Conservation (phyloP, 169 alveolate genomes). For the Plasmodium gallinaceum region DNA sequence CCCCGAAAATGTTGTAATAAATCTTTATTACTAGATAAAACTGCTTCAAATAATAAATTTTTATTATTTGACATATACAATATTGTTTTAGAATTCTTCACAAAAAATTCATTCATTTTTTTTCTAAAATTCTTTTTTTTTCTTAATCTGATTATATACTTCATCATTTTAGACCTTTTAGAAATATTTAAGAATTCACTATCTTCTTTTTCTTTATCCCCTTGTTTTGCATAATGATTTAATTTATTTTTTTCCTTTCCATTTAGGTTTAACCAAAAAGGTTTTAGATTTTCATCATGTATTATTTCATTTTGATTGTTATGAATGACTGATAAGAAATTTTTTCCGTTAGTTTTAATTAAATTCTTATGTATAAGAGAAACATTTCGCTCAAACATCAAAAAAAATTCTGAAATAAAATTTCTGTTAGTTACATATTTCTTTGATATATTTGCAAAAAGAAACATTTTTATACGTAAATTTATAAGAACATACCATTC, state of each 20-base stretch:
- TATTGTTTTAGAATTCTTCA: conserved; percentile 55
- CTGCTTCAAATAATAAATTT: conserved; percentile 44
- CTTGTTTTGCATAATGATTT: background rate
- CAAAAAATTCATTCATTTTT: conserved; percentile 73
- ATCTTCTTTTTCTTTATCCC: background rate
- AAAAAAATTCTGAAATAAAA: conserved; percentile 7
- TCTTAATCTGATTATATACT: conserved; percentile 67
- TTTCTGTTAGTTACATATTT: conserved; percentile 15
- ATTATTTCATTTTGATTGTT: background rate
- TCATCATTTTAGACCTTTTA: conserved; percentile 70
- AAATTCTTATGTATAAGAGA: background rate
- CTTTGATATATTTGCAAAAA: conserved; percentile 22
- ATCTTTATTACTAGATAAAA: conserved; percentile 34
- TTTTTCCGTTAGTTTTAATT: background rate
- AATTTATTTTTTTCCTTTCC: background rate
- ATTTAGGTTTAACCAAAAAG: conserved; percentile 28
- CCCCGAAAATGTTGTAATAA: conserved; percentile 27
- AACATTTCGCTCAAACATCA: background rate
- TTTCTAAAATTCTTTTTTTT: conserved; percentile 76
- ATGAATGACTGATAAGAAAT: background rate
- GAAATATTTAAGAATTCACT: conserved; percentile 56
- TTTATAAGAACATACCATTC: background rate
- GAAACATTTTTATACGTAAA: conserved; percentile 16
- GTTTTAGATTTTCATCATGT: conserved; percentile 19
- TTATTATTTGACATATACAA: conserved; percentile 33